phyloP scores from a whole-genome alignment of 352 stramenopile genomes.

The Phytophthora sojae region DNA sequence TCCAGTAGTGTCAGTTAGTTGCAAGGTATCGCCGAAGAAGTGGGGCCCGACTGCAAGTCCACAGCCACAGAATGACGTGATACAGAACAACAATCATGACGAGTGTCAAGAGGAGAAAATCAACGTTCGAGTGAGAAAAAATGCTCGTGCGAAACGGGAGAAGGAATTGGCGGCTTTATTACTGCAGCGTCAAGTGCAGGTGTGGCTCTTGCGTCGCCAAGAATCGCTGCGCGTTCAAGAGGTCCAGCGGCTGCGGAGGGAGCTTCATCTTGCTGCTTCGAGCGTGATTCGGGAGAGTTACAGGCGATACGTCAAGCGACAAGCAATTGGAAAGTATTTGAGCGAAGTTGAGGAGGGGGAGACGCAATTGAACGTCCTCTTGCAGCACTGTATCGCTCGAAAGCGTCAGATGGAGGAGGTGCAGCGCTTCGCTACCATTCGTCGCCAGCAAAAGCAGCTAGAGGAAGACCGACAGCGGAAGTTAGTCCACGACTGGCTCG shows the following conservation, averaged over 20 bases:
- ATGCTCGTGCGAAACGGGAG: constrained; percentile 1
- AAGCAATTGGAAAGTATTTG: constrained; percentile 31
- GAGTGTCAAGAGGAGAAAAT: background rate
- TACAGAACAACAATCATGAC: constrained; percentile 25
- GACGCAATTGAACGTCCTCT: constrained; percentile 9
- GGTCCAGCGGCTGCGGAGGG: constrained; percentile 19
- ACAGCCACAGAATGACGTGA: background rate
- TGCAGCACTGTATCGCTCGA: constrained; percentile 10
- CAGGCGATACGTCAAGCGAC: constrained; percentile 19
- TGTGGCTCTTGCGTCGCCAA: constrained; percentile 37
- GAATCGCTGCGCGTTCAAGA: constrained; percentile 13
- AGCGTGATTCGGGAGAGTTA: constrained; percentile 29
- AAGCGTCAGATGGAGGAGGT: constrained; percentile 33
- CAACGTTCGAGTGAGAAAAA: background rate
- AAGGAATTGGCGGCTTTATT: constrained; percentile 21
- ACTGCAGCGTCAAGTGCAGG: constrained; percentile 32
- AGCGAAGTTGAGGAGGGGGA: constrained; percentile 15
- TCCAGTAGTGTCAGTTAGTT: background rate
- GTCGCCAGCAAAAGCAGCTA: constrained; percentile 6
- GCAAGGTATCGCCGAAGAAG: constrained; percentile 18
- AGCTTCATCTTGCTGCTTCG: constrained; percentile 20
- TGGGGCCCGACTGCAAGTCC: background rate
- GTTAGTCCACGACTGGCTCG: constrained; percentile 17
- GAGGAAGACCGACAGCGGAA: constrained; percentile 12
- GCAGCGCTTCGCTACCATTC: constrained; percentile 13